Evolutionary conservation across 441 rosid species (phyloP), one percentile per base, ranked within the genome.

Genomic region (Euphorbia schlechtendalii): DNA sequence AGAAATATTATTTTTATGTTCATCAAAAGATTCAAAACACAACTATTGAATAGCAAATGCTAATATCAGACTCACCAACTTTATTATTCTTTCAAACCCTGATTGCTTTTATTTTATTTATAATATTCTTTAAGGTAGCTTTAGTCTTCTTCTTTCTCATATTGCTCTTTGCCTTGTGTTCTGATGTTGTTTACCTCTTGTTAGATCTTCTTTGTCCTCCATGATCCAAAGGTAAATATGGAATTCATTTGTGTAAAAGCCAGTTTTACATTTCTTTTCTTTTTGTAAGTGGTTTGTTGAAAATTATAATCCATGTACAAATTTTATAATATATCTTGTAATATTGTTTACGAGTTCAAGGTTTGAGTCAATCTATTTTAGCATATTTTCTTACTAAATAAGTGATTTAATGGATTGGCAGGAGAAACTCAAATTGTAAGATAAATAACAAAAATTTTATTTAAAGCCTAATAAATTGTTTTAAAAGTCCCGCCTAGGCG

Each of bases 141-240:
- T 21, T 68, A 36, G 65, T 64, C 0, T 69, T 77, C 71, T 65
- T 74, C 60, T 32, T 79, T 53, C 59, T 77, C n/a, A 13, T 61
- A 20, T 60, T 76, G 1, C 56, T 76, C 25, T 59, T 76, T 21
- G 69, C 76, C 1, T 45, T 76, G 27, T 76, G 78, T 58, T 71
- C 76, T 0, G 76, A 69, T 65, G 8, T 40, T 40, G 14, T 40
- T 40, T 14, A 1, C 45, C 14, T 40, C 45, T 14, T 40, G 2
- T 40, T 40, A 40, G 72, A 78, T 64, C 63, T 74, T 61, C 28
- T 68, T 21, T 34, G 30, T 22, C 14, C 46, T 3, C 11, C 49
- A 59, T 63, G 25, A 56, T 0, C 22, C 7, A 1, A 1, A 40
- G 1, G 3, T 40, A 40, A 40, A 1, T 40, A 40, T 5, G 45